Evolutionary conservation across 1,284 basidiomycete species (phyloP).

Genomic region (Fomitiporia mediterranea): DNA sequence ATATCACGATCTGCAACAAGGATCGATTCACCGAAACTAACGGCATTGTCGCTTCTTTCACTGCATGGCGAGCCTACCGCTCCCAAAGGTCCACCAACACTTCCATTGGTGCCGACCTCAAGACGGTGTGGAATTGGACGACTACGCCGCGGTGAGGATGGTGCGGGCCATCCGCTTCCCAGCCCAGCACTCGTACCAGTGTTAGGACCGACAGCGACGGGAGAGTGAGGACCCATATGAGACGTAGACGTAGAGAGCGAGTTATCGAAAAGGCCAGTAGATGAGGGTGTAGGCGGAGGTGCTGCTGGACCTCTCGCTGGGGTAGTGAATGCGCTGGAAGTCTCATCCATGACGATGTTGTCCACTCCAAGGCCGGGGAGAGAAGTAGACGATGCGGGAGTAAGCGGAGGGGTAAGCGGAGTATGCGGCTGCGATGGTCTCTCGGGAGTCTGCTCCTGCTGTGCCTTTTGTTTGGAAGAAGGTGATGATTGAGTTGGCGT

Average conservation of each 20-base stretch:
- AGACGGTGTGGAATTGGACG: slow-evolving; percentile 3
- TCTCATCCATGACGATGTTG: background rate
- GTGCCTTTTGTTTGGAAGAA: background rate
- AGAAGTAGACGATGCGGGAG: slow-evolving; percentile 9
- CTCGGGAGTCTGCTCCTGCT: slow-evolving; percentile 1
- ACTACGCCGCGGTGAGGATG: background rate
- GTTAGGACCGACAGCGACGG: background rate
- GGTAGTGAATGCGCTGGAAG: background rate
- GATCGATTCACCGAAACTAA: background rate
- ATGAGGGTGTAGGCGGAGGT: slow-evolving; percentile 15
- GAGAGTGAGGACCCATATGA: slow-evolving; percentile 2
- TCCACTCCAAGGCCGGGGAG: background rate
- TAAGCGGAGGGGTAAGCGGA: slow-evolving; percentile 19
- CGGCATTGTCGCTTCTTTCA: slow-evolving; percentile 1
- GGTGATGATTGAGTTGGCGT: slow-evolving; percentile 6
- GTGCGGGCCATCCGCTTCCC: slow-evolving; percentile 1
- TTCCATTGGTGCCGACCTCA: slow-evolving; percentile 1
- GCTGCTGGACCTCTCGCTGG: slow-evolving; percentile 14
- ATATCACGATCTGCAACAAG: background rate
- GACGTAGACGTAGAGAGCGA: background rate
- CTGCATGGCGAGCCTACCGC: background rate
- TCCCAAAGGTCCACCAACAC: background rate
- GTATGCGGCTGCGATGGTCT: slow-evolving; percentile 16
- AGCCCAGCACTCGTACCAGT: background rate
- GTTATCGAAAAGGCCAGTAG: background rate